phyloP scores from a whole-genome alignment of 2,329 filamentous ascomycete species.

The Ophiobolus disseminans region DNA sequence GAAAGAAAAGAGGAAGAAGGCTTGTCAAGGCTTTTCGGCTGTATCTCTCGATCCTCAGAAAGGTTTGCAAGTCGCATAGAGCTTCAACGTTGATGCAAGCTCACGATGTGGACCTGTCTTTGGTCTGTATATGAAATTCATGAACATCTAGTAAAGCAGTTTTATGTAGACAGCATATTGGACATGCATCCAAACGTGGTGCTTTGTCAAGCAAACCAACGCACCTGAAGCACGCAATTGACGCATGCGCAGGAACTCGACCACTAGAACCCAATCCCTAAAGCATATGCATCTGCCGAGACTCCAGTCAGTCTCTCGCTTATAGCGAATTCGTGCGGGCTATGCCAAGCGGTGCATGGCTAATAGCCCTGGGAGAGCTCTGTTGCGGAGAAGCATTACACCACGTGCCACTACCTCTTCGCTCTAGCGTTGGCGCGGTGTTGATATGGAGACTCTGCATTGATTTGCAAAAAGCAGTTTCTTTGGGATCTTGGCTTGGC shows the following conservation, averaged over 20 bases:
- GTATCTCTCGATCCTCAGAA: too few species aligned
- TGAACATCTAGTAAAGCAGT: too few species aligned
- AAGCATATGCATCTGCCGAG: not conserved
- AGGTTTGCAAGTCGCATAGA: too few species aligned
- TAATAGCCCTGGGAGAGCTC: conserved; percentile 3
- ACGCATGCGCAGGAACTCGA: not conserved
- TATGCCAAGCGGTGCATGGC: conserved; percentile 3
- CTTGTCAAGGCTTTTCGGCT: too few species aligned
- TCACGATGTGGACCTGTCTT: too few species aligned
- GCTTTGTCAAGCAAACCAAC: not conserved
- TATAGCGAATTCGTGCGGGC: conserved; percentile 28
- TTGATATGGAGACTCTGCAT: not conserved
- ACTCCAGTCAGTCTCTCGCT: conserved; percentile 12
- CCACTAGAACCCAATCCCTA: not conserved
- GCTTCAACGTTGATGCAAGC: too few species aligned
- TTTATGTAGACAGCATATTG: too few species aligned
- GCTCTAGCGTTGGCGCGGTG: too few species aligned
- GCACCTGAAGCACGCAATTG: not conserved
- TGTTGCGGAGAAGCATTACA: conserved; percentile 9
- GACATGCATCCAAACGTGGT: not conserved
- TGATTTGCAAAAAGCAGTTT: conserved; percentile 11
- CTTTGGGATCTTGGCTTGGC: too few species aligned
- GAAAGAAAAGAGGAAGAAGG: too few species aligned
- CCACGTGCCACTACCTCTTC: too few species aligned
- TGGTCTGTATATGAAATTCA: too few species aligned